phyloP scores from a whole-genome alignment of 495 filamentous ascomycete species.

The Neurospora pannonica region DNA sequence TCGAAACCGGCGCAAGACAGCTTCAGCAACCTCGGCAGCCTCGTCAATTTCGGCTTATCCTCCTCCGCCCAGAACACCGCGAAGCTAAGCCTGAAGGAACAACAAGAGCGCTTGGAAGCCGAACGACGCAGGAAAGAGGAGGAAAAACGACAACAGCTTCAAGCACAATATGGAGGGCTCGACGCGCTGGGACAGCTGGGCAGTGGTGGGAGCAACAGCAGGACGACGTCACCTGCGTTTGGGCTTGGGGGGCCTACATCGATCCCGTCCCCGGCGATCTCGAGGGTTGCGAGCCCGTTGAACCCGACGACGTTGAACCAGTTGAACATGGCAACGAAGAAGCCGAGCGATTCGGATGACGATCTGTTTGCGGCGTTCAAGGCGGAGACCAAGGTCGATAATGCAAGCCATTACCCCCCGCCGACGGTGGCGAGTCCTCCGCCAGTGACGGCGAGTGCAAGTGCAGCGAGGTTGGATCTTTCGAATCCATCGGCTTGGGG shows the following conservation, averaged over 20 bases:
- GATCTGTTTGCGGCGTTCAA: slow-evolving; percentile 56
- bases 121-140: slow-evolving; percentile 69
- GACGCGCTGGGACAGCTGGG: not conserved
- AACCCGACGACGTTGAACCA: slow-evolving; percentile 8
- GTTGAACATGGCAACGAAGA: not conserved
- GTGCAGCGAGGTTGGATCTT: slow-evolving; percentile 21
- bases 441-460: slow-evolving; percentile 8
- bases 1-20: slow-evolving; percentile 64
- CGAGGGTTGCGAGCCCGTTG: slow-evolving; percentile 3
- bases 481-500: slow-evolving; percentile 31
- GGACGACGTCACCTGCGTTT: not conserved
- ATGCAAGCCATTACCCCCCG: slow-evolving; percentile 50
- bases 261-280: slow-evolving; percentile 10
- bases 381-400: slow-evolving; percentile 49
- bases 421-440: slow-evolving; percentile 25
- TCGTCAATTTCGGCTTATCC: slow-evolving; percentile 59
- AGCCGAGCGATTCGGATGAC: slow-evolving; percentile 36
- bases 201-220: not conserved
- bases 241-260: slow-evolving; percentile 16
- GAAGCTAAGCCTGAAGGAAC: slow-evolving; percentile 73
- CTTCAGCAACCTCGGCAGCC: slow-evolving; percentile 79
- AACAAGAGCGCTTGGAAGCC: slow-evolving; percentile 70
- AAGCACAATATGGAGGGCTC: slow-evolving; percentile 59
- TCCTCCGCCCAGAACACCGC: slow-evolving; percentile 50
- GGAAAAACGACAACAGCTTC: slow-evolving; percentile 56